Evolutionary conservation across 495 filamentous ascomycete species (phyloP), one percentile per base, ranked within the genome.

Genomic region (Penicillium tannophilum): DNA sequence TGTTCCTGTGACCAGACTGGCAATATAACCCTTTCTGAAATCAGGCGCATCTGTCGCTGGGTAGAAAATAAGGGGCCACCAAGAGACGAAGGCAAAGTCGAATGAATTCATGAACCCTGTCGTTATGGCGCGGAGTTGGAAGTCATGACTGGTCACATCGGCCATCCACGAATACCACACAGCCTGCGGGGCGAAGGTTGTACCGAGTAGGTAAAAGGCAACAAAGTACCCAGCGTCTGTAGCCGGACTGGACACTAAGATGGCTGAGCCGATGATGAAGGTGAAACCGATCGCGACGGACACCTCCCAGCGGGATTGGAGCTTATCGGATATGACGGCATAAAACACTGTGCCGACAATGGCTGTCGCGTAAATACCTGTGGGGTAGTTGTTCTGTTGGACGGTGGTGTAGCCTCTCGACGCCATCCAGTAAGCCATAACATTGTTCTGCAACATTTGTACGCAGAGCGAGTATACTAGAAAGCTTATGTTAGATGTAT

Each of bases 111-210:
- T 74, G 57, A 74, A 74, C 0, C 71, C 71, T 0, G 71, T 74
- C 16, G 71, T 65, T 31, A 74, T 74, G 6, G 71, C 71, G 1
- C 71, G 65, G 0, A 74, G 62, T 28, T 74, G 71, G 17, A 74
- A 54, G 47, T 74, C 71, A 42, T 72, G 69, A 30, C 62, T 52
- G 10, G 71, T 74, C 6, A 74, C 64, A 42, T 74, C 71, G 3
- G 71, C 71, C 60, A 74, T 66, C 71, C 71, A 74, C 7, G 69
- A 67, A 55, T 74, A 74, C 71, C 71, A 74, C n/a, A 74, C 58
- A 6, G 71, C 71, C 46, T 74, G 71, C 12, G 69, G 69, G 16
- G 71, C 71, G 44, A 67, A 74, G 2, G 71, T 74, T 4, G 71
- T 74, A 4, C 71, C 71, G 2, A 72, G 56, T 1, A 74, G 49